Evolutionary conservation across 305 asterid genomes (phyloP).

Genomic region (Withania somnifera): DNA sequence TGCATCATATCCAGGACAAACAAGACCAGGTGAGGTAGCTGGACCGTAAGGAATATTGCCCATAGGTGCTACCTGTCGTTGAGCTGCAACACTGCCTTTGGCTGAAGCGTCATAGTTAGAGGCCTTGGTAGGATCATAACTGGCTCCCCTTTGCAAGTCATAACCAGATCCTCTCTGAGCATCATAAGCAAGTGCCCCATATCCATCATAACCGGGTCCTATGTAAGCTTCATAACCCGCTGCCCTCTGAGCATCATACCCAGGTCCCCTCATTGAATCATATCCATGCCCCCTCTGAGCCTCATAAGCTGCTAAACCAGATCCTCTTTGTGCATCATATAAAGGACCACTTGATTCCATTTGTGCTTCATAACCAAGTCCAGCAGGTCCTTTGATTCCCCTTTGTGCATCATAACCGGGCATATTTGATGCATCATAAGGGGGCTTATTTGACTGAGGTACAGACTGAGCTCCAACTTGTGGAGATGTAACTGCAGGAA

Average conservation of each 20-base stretch:
- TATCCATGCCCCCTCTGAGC: conserved; percentile 35
- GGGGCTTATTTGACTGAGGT: conserved; percentile 26
- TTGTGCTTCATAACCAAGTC: conserved; percentile 33
- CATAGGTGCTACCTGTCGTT: conserved; percentile 38
- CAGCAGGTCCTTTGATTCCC: conserved; percentile 37
- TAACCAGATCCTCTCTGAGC: conserved; percentile 44
- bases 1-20: conserved; percentile 35
- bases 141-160: conserved; percentile 38
- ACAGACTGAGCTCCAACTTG: conserved; percentile 38
- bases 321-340: conserved; percentile 33
- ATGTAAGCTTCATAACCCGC: conserved; percentile 28
- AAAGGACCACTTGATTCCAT: conserved; percentile 24
- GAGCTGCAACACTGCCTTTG: conserved; percentile 38
- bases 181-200: conserved; percentile 28
- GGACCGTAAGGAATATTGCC: conserved; percentile 28
- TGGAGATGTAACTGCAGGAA: conserved; percentile 30
- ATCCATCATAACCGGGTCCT: conserved; percentile 27
- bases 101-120: conserved; percentile 30
- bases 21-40: conserved; percentile 27
- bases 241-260: conserved; percentile 29
- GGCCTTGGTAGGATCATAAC: conserved; percentile 25
- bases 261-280: conserved; percentile 24
- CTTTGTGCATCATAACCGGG: conserved; percentile 35
- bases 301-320: conserved; percentile 28
- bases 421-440: conserved; percentile 29